These are phyloP conservation scores for Aureobasidium pullulans DNA, from an alignment of 2,329 filamentous ascomycete species.

Conservation along the genomic window DNA sequence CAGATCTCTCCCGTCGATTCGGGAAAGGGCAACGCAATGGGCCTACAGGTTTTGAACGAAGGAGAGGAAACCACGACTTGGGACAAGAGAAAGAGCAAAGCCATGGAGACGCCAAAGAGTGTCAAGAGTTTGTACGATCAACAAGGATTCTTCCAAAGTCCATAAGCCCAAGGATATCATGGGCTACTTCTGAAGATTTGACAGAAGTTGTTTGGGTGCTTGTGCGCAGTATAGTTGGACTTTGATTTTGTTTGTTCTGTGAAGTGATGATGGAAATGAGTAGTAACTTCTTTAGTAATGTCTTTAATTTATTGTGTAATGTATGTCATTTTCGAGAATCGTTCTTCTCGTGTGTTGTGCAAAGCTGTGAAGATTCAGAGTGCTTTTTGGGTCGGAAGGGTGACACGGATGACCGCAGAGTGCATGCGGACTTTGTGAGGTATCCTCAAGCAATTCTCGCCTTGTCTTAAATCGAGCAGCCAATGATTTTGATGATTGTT, in stretches of 20 bases:
- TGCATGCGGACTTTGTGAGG: too few species aligned
- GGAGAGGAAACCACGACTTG: background rate
- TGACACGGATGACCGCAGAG: too few species aligned
- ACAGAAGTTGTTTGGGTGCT: background rate
- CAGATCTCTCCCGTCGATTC: background rate
- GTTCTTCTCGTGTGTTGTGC: background rate
- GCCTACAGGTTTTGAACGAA: background rate
- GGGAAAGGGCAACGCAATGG: background rate
- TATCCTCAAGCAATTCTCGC: too few species aligned
- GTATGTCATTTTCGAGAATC: background rate
- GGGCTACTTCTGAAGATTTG: background rate
- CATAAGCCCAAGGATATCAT: background rate
- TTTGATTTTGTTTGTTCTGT: background rate
- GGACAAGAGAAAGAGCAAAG: background rate
- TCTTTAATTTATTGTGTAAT: background rate
- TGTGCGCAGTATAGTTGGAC: background rate
- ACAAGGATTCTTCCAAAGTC: background rate
- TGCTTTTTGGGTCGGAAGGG: too few species aligned
- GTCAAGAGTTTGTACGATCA: background rate
- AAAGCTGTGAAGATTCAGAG: too few species aligned
- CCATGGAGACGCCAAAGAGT: constrained; percentile 1
- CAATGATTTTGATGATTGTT: too few species aligned
- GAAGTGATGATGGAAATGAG: background rate
- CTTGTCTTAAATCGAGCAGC: background rate
- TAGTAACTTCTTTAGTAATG: background rate